Base-by-base conservation (phyloP, 2,329 filamentous ascomycete species). In the Venturiaceae sp. region DNA sequence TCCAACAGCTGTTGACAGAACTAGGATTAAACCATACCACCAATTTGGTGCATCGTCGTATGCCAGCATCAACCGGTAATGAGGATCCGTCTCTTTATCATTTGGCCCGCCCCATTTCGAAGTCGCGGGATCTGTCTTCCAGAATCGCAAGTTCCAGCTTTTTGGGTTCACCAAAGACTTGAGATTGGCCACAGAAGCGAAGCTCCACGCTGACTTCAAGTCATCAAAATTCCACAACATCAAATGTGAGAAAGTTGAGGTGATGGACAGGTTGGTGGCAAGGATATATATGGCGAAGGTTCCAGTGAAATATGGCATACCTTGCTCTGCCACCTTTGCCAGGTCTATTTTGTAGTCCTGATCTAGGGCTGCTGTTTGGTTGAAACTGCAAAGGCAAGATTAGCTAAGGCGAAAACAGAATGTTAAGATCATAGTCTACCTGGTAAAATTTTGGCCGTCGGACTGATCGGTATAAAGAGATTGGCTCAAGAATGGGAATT, bases 201-300 rank as follows among this genome's bases (percentile, higher is more conserved):
- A 70, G 3, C 62, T 57, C 62, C 73, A 76, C 1, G 65, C 69
- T 26, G 64, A 60, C 47, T 72, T 73, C 32, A 79, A 62, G 30
- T 75, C 74, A 13, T 57, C 6, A 21, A 46, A 62, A 26, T 62
- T 61, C 61, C 59, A 61, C 30, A 61, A 16, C 30, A 63, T 36
- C 5, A 63, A 9, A n/a, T 62, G 62, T 6, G 34, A 47, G 11
- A 59, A 46, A n/a, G 60, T 62, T 23, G 57, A 57, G 11, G 59
- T 61, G 32, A 57, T 57, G 5, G 55, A 56, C 16, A 61, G 13
- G 52, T 59, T 61, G 28, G 59, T 39, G 39, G 58, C 28, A 36
- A 55, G 56, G 21, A 36, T 46, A 30, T 44, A 34, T 33, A 58
- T 53, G 3, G 59, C 60, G 9, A 26, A 33, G n/a, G 55, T 34